Conservation (phyloP, 2,329 filamentous ascomycete genomes). For the Penicillium rolfsii region DNA sequence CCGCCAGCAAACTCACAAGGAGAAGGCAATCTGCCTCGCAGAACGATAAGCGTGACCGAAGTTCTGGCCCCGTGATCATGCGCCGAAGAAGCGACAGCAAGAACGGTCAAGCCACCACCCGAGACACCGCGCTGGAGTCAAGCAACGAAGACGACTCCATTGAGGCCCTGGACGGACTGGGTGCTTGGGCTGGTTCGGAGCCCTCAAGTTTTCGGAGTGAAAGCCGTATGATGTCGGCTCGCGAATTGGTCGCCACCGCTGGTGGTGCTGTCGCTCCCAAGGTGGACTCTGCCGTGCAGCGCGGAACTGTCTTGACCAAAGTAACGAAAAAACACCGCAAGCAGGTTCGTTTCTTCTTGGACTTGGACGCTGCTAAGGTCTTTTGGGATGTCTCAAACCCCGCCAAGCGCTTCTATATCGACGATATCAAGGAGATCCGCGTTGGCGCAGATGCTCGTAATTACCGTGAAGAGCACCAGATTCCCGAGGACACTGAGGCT, state of each 20-base stretch:
- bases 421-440: slow-evolving; percentile 91
- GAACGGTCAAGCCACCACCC: slow-evolving; percentile 61
- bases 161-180: slow-evolving; percentile 50
- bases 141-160: slow-evolving; percentile 46
- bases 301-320: slow-evolving; percentile 78
- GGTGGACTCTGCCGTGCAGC: slow-evolving; percentile 74
- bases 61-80: slow-evolving; percentile 85
- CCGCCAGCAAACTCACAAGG: slow-evolving; percentile 68
- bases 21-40: slow-evolving; percentile 78
- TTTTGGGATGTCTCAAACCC: slow-evolving; percentile 81
- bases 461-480: slow-evolving; percentile 80
- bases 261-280: slow-evolving; percentile 60
- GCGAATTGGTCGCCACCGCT: slow-evolving; percentile 35
- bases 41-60: slow-evolving; percentile 78
- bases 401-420: slow-evolving; percentile 86
- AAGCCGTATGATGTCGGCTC: slow-evolving; percentile 37
- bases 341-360: slow-evolving; percentile 74
- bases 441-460: slow-evolving; percentile 82
- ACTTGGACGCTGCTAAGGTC: slow-evolving; percentile 82
- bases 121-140: slow-evolving; percentile 48
- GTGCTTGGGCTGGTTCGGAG: slow-evolving; percentile 48
- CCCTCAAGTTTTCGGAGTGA: slow-evolving; percentile 45
- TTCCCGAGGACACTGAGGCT: slow-evolving; percentile 67
- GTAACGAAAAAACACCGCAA: slow-evolving; percentile 81
- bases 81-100: slow-evolving; percentile 89